Evolutionary conservation across 1,139 yeast species (phyloP).

Genomic region (Kazachstania sp.): DNA sequence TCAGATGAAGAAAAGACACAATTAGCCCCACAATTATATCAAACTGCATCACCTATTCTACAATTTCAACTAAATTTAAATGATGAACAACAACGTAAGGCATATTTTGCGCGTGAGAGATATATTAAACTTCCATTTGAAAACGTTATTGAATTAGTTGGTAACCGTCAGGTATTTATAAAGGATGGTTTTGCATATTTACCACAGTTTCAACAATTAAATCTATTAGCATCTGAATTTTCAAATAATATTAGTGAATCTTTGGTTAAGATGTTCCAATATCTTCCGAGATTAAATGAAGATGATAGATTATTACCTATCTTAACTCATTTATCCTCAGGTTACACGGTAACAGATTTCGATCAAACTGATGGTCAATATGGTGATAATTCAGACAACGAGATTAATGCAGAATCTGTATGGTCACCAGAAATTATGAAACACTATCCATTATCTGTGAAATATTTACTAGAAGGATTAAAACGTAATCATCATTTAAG

Average conservation of each 20-base stretch:
- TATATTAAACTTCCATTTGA: conserved; percentile 84
- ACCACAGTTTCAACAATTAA: conserved; percentile 72
- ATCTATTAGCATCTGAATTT: conserved; percentile 60
- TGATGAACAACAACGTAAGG: conserved; percentile 30
- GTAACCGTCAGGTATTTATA: conserved; percentile 58
- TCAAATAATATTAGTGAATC: conserved; percentile 44
- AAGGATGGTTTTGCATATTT: conserved; percentile 71
- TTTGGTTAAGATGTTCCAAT: conserved; percentile 61
- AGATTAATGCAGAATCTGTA: conserved; percentile 58
- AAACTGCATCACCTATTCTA: conserved; percentile 36
- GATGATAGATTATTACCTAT: conserved; percentile 85
- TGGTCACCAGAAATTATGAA: conserved; percentile 45
- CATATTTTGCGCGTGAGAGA: conserved; percentile 44
- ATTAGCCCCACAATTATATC: conserved; percentile 44
- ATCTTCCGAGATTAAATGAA: conserved; percentile 80
- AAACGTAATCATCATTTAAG: conserved; percentile 61
- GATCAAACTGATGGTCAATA: conserved; percentile 30
- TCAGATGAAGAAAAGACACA: conserved; percentile 49
- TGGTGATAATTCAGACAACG: conserved; percentile 30
- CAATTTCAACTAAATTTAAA: conserved; percentile 29
- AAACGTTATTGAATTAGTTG: conserved; percentile 66
- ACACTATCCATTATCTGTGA: conserved; percentile 82
- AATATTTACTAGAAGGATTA: conserved; percentile 55
- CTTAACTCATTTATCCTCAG: conserved; percentile 65
- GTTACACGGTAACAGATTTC: conserved; percentile 56